Evolutionary conservation across 2,329 filamentous ascomycete genomes (phyloP).

Genomic region (Pseudohalonectria lignicola): DNA sequence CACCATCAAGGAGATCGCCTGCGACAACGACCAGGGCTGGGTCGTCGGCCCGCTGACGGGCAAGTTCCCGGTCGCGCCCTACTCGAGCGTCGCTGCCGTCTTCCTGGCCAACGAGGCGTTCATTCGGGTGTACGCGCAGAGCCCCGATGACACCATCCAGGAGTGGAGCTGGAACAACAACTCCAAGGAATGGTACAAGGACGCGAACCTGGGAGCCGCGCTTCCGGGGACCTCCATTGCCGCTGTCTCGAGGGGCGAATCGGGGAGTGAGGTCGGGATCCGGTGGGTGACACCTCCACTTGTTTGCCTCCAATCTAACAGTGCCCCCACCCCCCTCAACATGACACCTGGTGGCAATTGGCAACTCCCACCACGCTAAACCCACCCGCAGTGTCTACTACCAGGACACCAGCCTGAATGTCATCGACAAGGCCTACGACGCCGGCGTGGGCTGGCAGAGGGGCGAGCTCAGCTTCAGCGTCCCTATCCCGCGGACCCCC

Average conservation of each 20-base stretch:
- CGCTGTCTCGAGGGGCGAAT: too few species aligned
- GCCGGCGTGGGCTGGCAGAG: conserved; percentile 2
- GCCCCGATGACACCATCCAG: not conserved
- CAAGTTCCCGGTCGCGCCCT: not conserved
- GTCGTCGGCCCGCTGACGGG: conserved; percentile 3
- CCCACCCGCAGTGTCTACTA: conserved; percentile 3
- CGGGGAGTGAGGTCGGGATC: too few species aligned
- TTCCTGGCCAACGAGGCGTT: too few species aligned
- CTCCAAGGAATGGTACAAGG: conserved; percentile 4
- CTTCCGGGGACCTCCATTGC: conserved; percentile 7
- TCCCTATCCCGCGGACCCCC: not conserved
- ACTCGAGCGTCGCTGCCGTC: too few species aligned
- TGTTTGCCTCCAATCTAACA: too few species aligned
- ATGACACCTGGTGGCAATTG: too few species aligned
- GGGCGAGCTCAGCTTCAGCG: conserved; percentile 2
- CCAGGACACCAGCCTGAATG: conserved; percentile 1
- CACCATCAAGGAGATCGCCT: conserved; percentile 2
- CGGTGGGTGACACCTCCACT: too few species aligned
- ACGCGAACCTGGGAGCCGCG: conserved; percentile 4
- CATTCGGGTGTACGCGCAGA: conserved; percentile 7
- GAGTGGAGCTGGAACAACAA: conserved; percentile 1
- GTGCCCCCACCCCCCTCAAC: too few species aligned
- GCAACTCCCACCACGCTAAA: too few species aligned
- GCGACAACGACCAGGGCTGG: conserved; percentile 3
- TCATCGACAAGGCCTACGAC: conserved; percentile 3